Conservation (phyloP, 345 rosid species). For the Limnanthes douglasii region DNA sequence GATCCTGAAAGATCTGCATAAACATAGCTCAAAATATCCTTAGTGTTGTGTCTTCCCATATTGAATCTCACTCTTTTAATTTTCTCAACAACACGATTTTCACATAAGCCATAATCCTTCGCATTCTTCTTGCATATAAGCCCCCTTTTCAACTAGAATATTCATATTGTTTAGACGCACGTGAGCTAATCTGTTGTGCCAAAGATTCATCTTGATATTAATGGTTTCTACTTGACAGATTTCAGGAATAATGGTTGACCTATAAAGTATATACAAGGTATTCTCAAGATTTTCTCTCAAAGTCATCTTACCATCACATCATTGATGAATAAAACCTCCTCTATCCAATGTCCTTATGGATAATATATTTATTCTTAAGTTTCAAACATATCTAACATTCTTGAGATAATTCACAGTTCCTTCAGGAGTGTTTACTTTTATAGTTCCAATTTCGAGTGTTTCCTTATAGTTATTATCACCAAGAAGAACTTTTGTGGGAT, state of each 20-base stretch:
- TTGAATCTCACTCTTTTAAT: not conserved
- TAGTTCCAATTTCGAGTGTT: accelerated
- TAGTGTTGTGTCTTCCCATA: not conserved
- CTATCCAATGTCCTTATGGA: not conserved
- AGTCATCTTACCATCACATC: not conserved
- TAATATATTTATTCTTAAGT: not conserved
- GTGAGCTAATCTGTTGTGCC: not conserved
- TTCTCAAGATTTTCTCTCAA: not conserved
- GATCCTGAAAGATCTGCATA: too few relatives aligned
- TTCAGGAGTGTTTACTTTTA: not conserved
- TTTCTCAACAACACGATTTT: not conserved
- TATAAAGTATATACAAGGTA: not conserved
- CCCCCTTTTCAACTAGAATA: too few relatives aligned
- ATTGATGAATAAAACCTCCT: not conserved
- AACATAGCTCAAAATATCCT: not conserved
- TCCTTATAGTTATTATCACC: not conserved
- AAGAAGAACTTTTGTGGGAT: not conserved
- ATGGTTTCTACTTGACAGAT: not conserved
- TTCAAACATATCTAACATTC: not conserved
- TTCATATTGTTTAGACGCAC: too few relatives aligned
- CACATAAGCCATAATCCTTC: too few relatives aligned
- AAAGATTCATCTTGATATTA: not conserved
- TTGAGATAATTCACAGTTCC: not conserved
- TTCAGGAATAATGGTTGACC: not conserved
- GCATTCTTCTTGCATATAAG: too few relatives aligned